Conservation (phyloP, 1,139 yeast genomes). For the Candida dubliniensis region DNA sequence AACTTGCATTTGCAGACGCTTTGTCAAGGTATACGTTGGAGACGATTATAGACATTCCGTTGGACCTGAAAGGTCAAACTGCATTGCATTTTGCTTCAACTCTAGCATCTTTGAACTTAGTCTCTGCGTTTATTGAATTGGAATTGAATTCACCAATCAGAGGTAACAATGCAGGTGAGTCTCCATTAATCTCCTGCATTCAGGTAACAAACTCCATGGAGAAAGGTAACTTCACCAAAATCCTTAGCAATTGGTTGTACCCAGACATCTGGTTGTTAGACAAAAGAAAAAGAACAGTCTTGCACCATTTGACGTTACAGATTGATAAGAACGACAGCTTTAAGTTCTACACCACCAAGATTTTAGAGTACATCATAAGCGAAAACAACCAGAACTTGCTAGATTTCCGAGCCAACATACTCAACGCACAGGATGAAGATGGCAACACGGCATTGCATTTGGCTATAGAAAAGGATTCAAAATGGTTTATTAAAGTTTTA, state of each 20-base stretch:
- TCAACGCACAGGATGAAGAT: constrained; percentile 72
- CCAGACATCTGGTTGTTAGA: constrained; percentile 42
- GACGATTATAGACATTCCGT: constrained; percentile 34
- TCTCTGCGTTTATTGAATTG: constrained; percentile 35
- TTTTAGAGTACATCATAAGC: constrained; percentile 78
- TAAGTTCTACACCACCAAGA: constrained; percentile 72
- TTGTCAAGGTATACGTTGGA: constrained; percentile 13
- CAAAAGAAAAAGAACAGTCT: constrained; percentile 32
- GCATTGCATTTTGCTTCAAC: constrained; percentile 50
- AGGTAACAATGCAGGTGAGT: constrained; percentile 42
- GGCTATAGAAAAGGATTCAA: constrained; percentile 86
- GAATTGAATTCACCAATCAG: constrained; percentile 44
- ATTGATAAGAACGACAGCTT: constrained; percentile 32
- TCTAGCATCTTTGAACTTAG: constrained; percentile 40
- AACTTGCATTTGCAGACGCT: constrained; percentile 25
- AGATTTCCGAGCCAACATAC: constrained; percentile 63
- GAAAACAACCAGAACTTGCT: constrained; percentile 50
- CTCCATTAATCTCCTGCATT: constrained; percentile 41
- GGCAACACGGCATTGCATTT: constrained; percentile 90
- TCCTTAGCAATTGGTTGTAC: constrained; percentile 37
- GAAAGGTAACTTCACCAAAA: constrained; percentile 38
- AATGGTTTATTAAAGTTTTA: constrained; percentile 75
- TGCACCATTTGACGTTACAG: constrained; percentile 38
- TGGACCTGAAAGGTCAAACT: constrained; percentile 45
- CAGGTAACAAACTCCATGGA: constrained; percentile 50